Evolutionary conservation across 2,329 filamentous ascomycete genomes (phyloP).

Genomic region (Aureobasidium subglaciale): DNA sequence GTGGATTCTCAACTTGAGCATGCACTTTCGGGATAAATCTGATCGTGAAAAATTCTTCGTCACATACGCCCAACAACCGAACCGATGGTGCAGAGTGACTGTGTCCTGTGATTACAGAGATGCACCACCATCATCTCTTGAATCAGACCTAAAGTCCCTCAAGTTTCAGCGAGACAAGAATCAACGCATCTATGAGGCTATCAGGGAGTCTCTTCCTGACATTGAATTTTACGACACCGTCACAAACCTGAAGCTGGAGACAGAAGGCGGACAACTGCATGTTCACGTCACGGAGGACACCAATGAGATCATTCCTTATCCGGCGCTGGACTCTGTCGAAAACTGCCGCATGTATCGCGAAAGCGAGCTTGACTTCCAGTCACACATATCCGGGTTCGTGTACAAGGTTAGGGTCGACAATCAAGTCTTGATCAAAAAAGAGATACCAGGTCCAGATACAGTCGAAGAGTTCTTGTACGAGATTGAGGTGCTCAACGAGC

Average conservation of each 20-base stretch:
- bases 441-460: conserved; percentile 91
- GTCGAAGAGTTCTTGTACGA: conserved; percentile 97
- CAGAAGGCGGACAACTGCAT: conserved; percentile 76
- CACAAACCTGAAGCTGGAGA: conserved; percentile 91
- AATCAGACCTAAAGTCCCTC: conserved; percentile 70
- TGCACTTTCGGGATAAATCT: conserved; percentile 93
- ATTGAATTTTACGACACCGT: conserved; percentile 96
- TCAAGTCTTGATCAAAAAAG: conserved; percentile 82
- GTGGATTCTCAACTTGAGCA: conserved; percentile 96
- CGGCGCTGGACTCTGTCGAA: conserved; percentile 62
- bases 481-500: conserved; percentile 81
- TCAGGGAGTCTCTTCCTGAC: conserved; percentile 82
- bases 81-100: conserved; percentile 78
- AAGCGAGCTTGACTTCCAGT: conserved; percentile 72
- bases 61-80: conserved; percentile 77
- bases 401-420: conserved; percentile 77
- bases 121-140: conserved; percentile 72
- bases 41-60: conserved; percentile 97
- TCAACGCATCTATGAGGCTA: conserved; percentile 85
- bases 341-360: conserved; percentile 55
- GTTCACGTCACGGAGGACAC: conserved; percentile 97
- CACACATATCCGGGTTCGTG: conserved; percentile 93
- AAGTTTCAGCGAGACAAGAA: conserved; percentile 88
- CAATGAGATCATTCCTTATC: conserved; percentile 89
- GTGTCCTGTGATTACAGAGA: conserved; percentile 88